Evolutionary conservation across 169 alveolate genomes (phyloP), one percentile per base, ranked within the genome.

Genomic region (Plasmodium cynomolgi): DNA sequence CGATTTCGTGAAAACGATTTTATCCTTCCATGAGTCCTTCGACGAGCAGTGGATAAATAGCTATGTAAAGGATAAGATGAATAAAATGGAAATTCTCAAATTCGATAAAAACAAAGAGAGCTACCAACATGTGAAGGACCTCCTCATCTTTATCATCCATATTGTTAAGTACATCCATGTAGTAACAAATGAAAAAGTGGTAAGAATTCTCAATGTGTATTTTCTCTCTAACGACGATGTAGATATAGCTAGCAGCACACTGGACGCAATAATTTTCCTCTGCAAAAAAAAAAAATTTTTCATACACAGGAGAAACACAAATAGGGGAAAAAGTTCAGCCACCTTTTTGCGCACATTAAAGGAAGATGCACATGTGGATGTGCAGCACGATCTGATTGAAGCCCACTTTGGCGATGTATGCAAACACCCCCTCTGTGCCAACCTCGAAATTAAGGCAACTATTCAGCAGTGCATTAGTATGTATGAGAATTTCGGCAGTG

Each of bases 161-260:
- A 88, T 88, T 4, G 54, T 88, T 20, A 88, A 88, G 82, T 88
- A 88, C 73, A 72, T 88, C 17, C 79, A 88, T 88, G 91, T 50
- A n/a, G 82, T 88, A 80, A 80, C 81, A 80, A 88, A 88, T 80
- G 86, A 80, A 26, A 34, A 79, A 4, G 72, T 88, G 4, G 11
- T 88, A 31, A 88, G 72, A 80, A 88, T 88, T 33, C 39, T 88
- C 34, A 88, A 88, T 58, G 23, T 15, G 1, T 88, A 88, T 54
- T 88, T 79, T 80, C 7, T 79, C 44, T 62, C 81, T 68, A 88
- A 54, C 33, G 94, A 74, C 3, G 82, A 80, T 23, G n/a, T 8
- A 26, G 75, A 80, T 15, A 37, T 88, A 0, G 41, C 39, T 3
- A 80, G 37, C 33, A 62, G 39, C 13, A 90, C 81, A 15, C 47